phyloP scores from a whole-genome alignment of 495 filamentous ascomycete genomes.

The Talaromyces liani region DNA sequence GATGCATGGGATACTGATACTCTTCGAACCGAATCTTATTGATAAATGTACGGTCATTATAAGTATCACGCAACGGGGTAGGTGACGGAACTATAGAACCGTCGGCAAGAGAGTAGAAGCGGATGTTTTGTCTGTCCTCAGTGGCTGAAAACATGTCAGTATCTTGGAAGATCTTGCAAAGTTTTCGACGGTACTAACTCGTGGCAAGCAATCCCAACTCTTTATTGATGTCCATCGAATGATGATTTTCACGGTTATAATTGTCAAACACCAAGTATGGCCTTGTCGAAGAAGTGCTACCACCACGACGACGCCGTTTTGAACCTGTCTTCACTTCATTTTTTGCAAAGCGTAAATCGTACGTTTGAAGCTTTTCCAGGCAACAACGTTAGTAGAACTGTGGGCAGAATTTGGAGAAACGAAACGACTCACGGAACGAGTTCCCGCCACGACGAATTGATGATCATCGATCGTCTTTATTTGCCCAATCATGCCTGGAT shows the following conservation, averaged over 20 bases:
- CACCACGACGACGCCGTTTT: slow-evolving; percentile 15
- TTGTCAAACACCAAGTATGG: slow-evolving; percentile 32
- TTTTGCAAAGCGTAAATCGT: slow-evolving; percentile 34
- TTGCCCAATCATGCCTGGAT: slow-evolving; percentile 27
- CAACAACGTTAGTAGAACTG: background rate
- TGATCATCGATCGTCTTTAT: slow-evolving; percentile 31
- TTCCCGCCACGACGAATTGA: slow-evolving; percentile 28
- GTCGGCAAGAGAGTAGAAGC: slow-evolving; percentile 32
- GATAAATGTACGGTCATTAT: slow-evolving; percentile 13
- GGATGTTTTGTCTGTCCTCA: slow-evolving; percentile 23
- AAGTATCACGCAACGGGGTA: slow-evolving; percentile 7
- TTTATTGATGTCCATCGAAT: slow-evolving; percentile 29
- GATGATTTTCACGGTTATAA: slow-evolving; percentile 18
- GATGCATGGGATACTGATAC: slow-evolving; percentile 17
- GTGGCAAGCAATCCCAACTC: slow-evolving; percentile 33
- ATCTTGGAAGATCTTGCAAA: background rate
- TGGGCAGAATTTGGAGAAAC: background rate
- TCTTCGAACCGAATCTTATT: slow-evolving; percentile 30
- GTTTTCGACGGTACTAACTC: slow-evolving; percentile 17
- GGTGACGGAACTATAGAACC: slow-evolving; percentile 29
- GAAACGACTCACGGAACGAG: slow-evolving; percentile 23
- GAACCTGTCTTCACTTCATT: slow-evolving; percentile 24
- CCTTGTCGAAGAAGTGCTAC: slow-evolving; percentile 21
- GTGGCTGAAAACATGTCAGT: slow-evolving; percentile 16
- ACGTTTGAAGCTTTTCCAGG: slow-evolving; percentile 32